A percentile compares a stretch with the other conserved stretches of the same genome.
Evolutionary conservation across 2,329 filamentous ascomycete species (phyloP).

Genomic region (Trichoderma oligosporum): DNA sequence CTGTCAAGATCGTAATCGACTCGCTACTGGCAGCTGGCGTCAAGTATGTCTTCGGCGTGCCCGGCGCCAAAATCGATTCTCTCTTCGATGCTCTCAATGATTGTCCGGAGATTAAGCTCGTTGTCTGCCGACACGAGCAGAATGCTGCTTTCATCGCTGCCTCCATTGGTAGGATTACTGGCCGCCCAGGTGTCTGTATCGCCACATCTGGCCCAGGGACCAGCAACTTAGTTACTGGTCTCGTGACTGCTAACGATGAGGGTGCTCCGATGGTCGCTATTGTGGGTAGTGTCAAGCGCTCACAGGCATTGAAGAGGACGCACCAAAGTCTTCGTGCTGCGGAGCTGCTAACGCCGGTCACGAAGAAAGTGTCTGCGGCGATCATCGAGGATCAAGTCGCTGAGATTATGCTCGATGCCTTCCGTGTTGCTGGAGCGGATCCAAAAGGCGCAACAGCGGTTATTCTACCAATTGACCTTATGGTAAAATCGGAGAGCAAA

Average conservation of each 20-base stretch:
- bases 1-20: neutral
- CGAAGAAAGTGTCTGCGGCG: neutral
- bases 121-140: neutral
- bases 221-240: neutral
- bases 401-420: neutral
- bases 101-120: neutral
- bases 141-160: neutral
- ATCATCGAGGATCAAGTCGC: neutral
- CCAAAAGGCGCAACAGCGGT: no score
- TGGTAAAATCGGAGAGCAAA: no score
- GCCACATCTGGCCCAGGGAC: neutral
- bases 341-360: no score
- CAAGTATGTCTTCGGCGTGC: neutral
- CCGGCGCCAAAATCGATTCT: neutral
- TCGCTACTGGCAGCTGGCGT: neutral
- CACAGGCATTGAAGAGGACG: no score
- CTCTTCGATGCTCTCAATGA: neutral
- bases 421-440: neutral
- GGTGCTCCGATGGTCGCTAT: neutral
- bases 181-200: neutral
- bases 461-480: no score
- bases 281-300: no score
- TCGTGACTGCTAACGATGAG: neutral
- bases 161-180: neutral
- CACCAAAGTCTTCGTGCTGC: no score